Base-by-base conservation (phyloP, 148 eudicot genomes). In the Vaccinium corymbosum region DNA sequence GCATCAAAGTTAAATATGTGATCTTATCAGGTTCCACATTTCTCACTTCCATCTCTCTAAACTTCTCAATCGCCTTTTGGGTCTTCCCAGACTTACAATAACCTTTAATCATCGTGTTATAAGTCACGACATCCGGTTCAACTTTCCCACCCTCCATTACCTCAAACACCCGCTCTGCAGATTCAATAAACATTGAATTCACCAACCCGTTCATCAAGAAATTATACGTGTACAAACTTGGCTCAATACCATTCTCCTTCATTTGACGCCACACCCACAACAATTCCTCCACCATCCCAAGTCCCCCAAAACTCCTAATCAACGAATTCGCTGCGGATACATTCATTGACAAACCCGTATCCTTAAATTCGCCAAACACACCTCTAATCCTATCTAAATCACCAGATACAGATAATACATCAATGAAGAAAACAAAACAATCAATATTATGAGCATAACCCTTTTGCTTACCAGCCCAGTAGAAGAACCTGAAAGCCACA, bases 31-130 rank as follows among this genome's bases (percentile, higher is more conserved):
- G 93, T 55, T 89, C 92, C 75, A 93, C 90, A 56, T 86, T 82
- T 38, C 89, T 88, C 81, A 76, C 89, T 88, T 92, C 98, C 99
- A 97, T 94, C 79, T 88, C 95, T 84, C 87, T 90, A 82, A 95
- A 92, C 42, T 81, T 93, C 86, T 88, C 89, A 88, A 93, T 90
- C 3, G 98, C 99, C 84, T 93, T 94, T 78, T 81, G 79, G 13
- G 90, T 88, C 88, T 91, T 95, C 80, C 98, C 99, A 2, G 83
- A 89, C 85, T 92, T 94, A 79, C 94, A 93, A 80, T 93, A 97
- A 87, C 99, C 99, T 86, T 97, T 97, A 78, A 97, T 93, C 91
- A 97, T 90, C 17, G 97, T 97, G 84, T 97, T 97, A 80, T 91
- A 94, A 0, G 99, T 93, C 59, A 97, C 97, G 75, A 92, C 87